Evolutionary conservation across 495 filamentous ascomycete genomes (phyloP).

Genomic region (Annulohypoxylon maeteangense): DNA sequence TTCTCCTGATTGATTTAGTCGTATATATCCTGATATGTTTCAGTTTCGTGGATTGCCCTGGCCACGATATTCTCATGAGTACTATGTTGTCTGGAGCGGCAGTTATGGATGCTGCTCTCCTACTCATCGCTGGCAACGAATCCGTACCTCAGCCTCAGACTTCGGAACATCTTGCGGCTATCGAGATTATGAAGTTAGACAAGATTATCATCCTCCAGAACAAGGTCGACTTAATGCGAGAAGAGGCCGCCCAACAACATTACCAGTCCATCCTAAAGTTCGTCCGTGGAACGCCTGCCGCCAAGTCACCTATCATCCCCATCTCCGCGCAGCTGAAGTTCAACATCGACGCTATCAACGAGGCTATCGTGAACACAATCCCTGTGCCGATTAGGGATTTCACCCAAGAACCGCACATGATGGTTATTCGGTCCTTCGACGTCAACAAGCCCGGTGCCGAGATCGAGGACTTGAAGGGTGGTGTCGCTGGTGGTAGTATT

Average conservation of each 20-base stretch:
- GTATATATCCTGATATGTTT: constrained; percentile 18
- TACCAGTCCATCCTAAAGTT: constrained; percentile 97
- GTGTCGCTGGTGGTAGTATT: constrained; percentile 97
- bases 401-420: constrained; percentile 91
- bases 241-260: constrained; percentile 90
- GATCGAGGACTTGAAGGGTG: constrained; percentile 98
- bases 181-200: constrained; percentile 78
- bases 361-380: constrained; percentile 90
- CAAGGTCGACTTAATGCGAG: constrained; percentile 97
- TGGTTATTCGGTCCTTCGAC: constrained; percentile 97
- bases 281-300: constrained; percentile 95
- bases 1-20: background rate
- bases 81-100: constrained; percentile 99
- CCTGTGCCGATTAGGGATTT: constrained; percentile 92
- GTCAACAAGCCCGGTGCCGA: constrained; percentile 99
- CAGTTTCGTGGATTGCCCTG: constrained; percentile 97
- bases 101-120: constrained; percentile 97
- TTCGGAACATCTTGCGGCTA: constrained; percentile 96
- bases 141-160: constrained; percentile 98
- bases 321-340: constrained; percentile 99
- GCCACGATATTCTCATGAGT: constrained; percentile 99
- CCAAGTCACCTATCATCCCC: constrained; percentile 94
- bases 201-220: constrained; percentile 99
- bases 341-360: constrained; percentile 98
- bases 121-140: constrained; percentile 98